Conservation (phyloP, 768 basidiomycete genomes). For the Leccinum sublutescens region DNA sequence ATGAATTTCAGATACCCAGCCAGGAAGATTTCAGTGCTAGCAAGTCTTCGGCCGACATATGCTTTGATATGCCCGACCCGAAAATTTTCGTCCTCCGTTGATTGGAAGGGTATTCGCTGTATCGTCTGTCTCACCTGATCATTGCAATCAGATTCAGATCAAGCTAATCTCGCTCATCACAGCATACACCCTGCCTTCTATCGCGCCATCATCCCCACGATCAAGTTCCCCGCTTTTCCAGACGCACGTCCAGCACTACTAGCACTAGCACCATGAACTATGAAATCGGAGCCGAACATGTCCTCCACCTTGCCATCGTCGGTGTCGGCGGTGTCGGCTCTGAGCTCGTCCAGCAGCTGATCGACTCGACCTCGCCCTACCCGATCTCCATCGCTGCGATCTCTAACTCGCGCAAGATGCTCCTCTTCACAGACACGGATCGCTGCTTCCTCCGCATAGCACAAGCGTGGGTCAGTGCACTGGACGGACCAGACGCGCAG, state of each 20-base stretch:
- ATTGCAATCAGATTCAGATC: conserved; percentile 9
- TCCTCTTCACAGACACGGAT: conserved; percentile 45
- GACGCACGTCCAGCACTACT: not conserved
- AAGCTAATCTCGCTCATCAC: not conserved
- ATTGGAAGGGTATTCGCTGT: not conserved
- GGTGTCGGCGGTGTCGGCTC: conserved; percentile 93
- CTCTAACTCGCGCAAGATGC: conserved; percentile 60
- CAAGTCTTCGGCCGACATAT: conserved; percentile 14
- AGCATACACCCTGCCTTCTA: not conserved
- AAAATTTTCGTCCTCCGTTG: not conserved
- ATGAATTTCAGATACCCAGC: conserved; percentile 2
- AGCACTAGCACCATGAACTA: conserved; percentile 13
- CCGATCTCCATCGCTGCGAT: conserved; percentile 69
- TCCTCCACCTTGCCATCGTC: conserved; percentile 67
- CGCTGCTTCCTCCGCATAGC: not conserved
- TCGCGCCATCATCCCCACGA: not conserved
- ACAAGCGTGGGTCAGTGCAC: conserved; percentile 41
- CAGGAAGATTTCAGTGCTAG: not conserved
- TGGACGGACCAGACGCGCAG: conserved; percentile 41
- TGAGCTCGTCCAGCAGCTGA: conserved; percentile 81
- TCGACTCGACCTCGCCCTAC: conserved; percentile 47
- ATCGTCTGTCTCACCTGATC: conserved; percentile 15
- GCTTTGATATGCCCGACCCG: not conserved
- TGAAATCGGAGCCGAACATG: conserved; percentile 22
- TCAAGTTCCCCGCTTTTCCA: conserved; percentile 3